Percentiles rank a stretch among this genome's conserved stretches.
Conservation (phyloP, 257 asterid genomes). For the Solanum appendiculatum region DNA sequence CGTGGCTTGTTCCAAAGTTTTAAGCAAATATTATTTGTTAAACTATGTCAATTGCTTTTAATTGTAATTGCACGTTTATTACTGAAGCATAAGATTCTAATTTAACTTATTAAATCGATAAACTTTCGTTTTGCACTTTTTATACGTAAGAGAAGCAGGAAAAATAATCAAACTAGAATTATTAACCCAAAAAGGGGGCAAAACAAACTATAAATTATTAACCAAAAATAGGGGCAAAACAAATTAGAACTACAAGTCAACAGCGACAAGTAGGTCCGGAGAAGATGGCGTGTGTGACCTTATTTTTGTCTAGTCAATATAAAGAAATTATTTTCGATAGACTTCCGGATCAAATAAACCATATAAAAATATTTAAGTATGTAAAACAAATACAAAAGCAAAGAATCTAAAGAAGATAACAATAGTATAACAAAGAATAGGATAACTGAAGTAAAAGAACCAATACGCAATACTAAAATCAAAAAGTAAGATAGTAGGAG, state of each 20-base stretch:
- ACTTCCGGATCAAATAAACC: neutral
- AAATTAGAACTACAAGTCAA: neutral
- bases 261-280: neutral
- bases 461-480: neutral
- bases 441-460: neutral
- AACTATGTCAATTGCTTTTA: neutral
- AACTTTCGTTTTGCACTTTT: accelerated
- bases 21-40: neutral
- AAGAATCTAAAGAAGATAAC: too few species aligned
- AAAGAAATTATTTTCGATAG: accelerated
- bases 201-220: neutral
- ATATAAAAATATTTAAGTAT: neutral
- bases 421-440: too few species aligned
- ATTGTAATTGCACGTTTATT: neutral
- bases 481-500: neutral
- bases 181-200: neutral
- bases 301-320: too few species aligned
- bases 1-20: neutral
- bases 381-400: neutral
- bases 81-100: neutral
- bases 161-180: neutral
- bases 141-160: neutral
- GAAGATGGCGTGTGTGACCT: neutral
- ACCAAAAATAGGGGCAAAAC: neutral
- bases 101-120: neutral